Base-by-base conservation (phyloP, 169 alveolate species). In the Eimeria nieschulzi region DNA sequence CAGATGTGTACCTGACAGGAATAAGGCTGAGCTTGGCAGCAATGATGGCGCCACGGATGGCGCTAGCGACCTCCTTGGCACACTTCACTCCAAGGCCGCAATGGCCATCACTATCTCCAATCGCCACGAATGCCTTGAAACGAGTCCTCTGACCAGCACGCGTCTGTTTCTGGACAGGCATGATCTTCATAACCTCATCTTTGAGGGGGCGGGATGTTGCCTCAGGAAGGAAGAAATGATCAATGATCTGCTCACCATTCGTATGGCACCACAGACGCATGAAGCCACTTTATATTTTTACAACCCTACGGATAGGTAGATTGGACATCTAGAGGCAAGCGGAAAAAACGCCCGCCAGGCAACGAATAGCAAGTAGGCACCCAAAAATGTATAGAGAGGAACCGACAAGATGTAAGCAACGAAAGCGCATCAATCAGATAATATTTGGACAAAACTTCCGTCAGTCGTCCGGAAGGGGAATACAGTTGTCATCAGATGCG, bases 71-170 rank as follows among this genome's bases (percentile, higher is more conserved):
- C 97, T 99, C 99, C 96, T 99, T 99, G 80, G 99, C 99, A 92
- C 99, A 98, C 93, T 95, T 95, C 82, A 93, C 93, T 46, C 96
- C 96, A 66, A 95, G 84, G 59, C 96, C 96, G 90, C 94, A 87
- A 90, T 95, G 95, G 26, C 96, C 96, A 56, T 95, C 79, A 75
- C 87, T 66, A 91, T 95, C 95, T 13, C 99, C 99, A 85, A 99
- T 98, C 51, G 99, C 99, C 46, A 99, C 99, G 95, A 98, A 98
- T 63, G 99, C 99, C 97, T 99, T 99, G 98, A 99, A 99, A 93
- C 99, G 98, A 87, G 99, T 99, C 94, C 99, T 97, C 97, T 99
- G 99, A 76, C 99, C 99, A 66, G 99, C 99, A 91, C 98, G 97
- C 51, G 99, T 98, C 97, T 99, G 99, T 97, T 99, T 99, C 97